These are phyloP conservation scores for Dimargaris cristalligena DNA, from an alignment of 192 early-diverging fungal genomes.

Conservation along the genomic window DNA sequence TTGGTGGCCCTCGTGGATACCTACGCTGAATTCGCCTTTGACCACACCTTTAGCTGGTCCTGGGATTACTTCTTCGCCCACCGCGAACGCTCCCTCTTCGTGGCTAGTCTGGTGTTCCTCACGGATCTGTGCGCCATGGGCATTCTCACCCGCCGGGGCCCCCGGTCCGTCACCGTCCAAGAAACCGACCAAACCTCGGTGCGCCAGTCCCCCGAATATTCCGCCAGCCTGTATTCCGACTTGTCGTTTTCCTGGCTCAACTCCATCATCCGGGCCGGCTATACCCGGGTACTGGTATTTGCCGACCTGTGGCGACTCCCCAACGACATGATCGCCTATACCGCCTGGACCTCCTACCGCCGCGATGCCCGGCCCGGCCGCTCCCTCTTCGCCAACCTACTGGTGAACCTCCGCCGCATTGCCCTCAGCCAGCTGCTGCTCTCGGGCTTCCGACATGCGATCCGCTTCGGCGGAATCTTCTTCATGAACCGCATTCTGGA, in stretches of 20 bases:
- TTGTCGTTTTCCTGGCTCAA: conserved; percentile 41
- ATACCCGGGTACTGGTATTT: conserved; percentile 32
- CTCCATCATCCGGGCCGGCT: conserved; percentile 36
- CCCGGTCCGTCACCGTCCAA: neutral
- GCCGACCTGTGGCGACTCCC: conserved; percentile 40
- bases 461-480: conserved; percentile 32
- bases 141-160: neutral
- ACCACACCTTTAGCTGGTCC: neutral
- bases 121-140: neutral
- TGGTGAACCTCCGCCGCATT: conserved; percentile 21
- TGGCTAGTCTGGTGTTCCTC: neutral
- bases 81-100: neutral
- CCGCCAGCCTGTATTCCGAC: conserved; percentile 14
- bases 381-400: conserved; percentile 20
- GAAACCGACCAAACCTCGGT: neutral
- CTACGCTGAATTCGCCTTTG: neutral
- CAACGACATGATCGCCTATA: conserved; percentile 26
- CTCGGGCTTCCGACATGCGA: neutral
- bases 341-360: conserved; percentile 20
- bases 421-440: conserved; percentile 15
- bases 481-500: conserved; percentile 38
- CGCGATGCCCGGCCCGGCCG: conserved; percentile 13
- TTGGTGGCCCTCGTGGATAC: neutral
- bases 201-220: conserved; percentile 16
- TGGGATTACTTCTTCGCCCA: neutral